phyloP scores from a whole-genome alignment of 257 asterid species.

The Apocynum venetum region DNA sequence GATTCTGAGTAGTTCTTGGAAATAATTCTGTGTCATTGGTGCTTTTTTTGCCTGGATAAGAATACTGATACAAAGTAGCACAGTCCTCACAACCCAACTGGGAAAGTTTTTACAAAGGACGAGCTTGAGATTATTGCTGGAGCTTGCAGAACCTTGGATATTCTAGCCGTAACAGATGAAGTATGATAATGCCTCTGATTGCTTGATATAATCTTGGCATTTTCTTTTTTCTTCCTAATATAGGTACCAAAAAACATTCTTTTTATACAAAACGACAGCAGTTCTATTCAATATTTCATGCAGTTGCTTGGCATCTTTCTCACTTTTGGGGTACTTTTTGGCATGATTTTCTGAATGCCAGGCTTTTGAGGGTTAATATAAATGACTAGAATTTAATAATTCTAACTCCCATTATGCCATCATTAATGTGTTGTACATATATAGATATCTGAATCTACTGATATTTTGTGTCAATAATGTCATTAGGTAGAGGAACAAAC shows the following conservation, averaged over 20 bases:
- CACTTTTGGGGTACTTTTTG: background rate
- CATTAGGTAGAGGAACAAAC: background rate
- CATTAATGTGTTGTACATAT: background rate
- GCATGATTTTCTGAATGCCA: background rate
- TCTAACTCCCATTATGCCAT: background rate
- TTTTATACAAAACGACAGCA: background rate
- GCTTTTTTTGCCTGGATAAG: slow-evolving; percentile 8
- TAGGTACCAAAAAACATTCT: slow-evolving; percentile 1
- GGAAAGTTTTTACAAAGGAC: slow-evolving; percentile 67
- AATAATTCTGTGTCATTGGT: background rate
- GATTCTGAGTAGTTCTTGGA: background rate
- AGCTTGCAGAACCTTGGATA: slow-evolving; percentile 65
- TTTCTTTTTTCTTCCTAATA: background rate
- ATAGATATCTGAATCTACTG: background rate
- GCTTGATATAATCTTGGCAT: background rate
- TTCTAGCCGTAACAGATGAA: slow-evolving; percentile 89
- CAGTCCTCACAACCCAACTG: slow-evolving; percentile 99
- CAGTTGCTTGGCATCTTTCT: background rate
- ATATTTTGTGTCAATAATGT: background rate
- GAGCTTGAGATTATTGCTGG: slow-evolving; percentile 86
- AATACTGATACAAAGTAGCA: slow-evolving; percentile 33
- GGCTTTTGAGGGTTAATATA: background rate
- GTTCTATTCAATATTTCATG: background rate
- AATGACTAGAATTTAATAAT: background rate
- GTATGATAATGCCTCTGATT: slow-evolving; percentile 39